Conservation (phyloP, 768 basidiomycete genomes). For the Amanita pallidorosea region DNA sequence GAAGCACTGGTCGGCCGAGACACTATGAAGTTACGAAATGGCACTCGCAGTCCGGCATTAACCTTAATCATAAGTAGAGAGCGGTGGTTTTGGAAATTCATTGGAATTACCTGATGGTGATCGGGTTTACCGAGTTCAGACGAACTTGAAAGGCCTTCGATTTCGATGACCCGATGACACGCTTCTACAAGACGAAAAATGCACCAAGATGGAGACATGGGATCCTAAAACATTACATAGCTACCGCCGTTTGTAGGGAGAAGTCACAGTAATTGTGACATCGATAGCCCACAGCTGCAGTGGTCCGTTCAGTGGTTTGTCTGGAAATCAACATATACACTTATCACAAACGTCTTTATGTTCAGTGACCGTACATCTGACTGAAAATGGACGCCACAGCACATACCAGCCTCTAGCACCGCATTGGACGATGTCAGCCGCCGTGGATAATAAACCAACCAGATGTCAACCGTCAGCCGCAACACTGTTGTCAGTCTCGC, state of each 20-base stretch:
- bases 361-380: neutral
- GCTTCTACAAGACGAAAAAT: neutral
- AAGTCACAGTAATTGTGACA: too few relatives aligned
- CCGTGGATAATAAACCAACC: neutral
- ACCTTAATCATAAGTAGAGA: neutral
- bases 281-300: too few relatives aligned
- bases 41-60: neutral
- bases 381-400: neutral
- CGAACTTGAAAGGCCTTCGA: neutral
- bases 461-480: slow-evolving; percentile 2
- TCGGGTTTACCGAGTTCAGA: neutral
- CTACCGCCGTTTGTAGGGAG: too few relatives aligned
- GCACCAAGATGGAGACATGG: too few relatives aligned
- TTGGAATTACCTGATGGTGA: neutral
- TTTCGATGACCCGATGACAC: neutral
- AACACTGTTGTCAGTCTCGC: neutral
- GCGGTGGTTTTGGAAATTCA: neutral
- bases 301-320: too few relatives aligned
- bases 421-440: slow-evolving; percentile 1
- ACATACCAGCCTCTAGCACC: neutral
- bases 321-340: too few relatives aligned
- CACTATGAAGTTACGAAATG: slow-evolving; percentile 1
- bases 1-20: neutral
- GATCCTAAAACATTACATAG: too few relatives aligned
- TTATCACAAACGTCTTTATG: too few relatives aligned